Base-by-base conservation (phyloP, 2,329 filamentous ascomycete species). In the Pezicula radicicola region DNA sequence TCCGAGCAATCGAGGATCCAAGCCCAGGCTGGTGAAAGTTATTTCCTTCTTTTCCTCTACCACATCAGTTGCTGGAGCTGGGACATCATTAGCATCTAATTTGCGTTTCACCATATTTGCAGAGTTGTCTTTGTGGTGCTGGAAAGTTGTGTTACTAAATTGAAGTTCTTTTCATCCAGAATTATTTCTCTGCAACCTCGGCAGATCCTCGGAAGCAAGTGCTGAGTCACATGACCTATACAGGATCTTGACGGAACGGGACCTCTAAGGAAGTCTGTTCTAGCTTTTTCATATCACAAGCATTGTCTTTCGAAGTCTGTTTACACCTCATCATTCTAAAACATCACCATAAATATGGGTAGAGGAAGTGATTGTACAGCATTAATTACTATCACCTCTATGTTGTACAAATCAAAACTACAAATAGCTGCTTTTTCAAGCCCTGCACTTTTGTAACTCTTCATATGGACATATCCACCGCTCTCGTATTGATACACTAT, bases 1-100 rank as follows among this genome's bases (percentile, higher is more conserved):
- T 75, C 96, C 90, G 33, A 97, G 77, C 28, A 99, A 76, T 59
- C 94, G 85, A 9, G 91, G 74, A 67, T 99, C 94, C 55, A 99
- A 84, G 56, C 84, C 85, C 55, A 97, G 80, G 51, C 84, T 80
- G 58, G 86, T 78, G 66, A 97, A 99, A 3, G 84, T 83, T 21
- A 50, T 50, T 50, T 63, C 55, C 41, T 64, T 58, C 30, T 60
- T 61, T 35, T 60, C 50, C 52, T 41, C 51, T 60, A 66, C 49
- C 54, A 60, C 43, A 39, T 71, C 66, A 15, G 66, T 57, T 13
- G 61, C 59, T 8, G 70, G 64, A 3, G 70, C 68, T 6, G 77
- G 74, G 56, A 79, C 75, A 63, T 81, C 75, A 57, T 75, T 77
- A 52, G 77, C 73, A 56, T 83, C 75, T 57, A 84, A 73, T 71